These are phyloP conservation scores for Ceratocystis papillata DNA, from an alignment of 2,329 filamentous ascomycete species.

Conservation along the genomic window DNA sequence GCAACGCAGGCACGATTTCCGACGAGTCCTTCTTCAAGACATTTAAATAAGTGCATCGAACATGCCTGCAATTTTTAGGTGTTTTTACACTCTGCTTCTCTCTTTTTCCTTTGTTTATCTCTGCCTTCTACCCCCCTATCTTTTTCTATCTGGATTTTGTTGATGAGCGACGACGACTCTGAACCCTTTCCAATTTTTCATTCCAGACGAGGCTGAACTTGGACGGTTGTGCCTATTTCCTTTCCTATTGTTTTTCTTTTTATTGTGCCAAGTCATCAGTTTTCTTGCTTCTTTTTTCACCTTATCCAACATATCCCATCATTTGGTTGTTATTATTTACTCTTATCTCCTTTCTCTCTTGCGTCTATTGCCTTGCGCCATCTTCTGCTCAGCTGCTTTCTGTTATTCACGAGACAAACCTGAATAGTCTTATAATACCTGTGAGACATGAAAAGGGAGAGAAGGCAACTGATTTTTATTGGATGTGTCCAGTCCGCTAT, in stretches of 20 bases:
- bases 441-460: no score
- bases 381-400: neutral
- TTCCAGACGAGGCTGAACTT: slow-evolving; percentile 17
- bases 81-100: slow-evolving; percentile 5
- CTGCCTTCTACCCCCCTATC: neutral
- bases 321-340: slow-evolving; percentile 10
- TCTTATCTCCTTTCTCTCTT: slow-evolving; percentile 7
- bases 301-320: slow-evolving; percentile 11
- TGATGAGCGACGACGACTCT: slow-evolving; percentile 23
- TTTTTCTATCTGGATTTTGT: slow-evolving; percentile 17
- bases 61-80: neutral
- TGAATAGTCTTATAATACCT: no score
- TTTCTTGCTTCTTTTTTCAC: neutral
- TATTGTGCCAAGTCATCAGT: slow-evolving; percentile 15
- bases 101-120: slow-evolving; percentile 11
- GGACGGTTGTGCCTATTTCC: slow-evolving; percentile 18
- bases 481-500: no score
- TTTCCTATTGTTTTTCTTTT: slow-evolving; percentile 19
- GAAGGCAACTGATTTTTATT: no score
- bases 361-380: neutral
- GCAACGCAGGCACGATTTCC: slow-evolving; percentile 36
- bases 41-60: slow-evolving; percentile 39
- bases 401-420: no score
- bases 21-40: slow-evolving; percentile 48
- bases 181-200: slow-evolving; percentile 23